phyloP scores from a whole-genome alignment of 345 rosid species.

The Eucalyptus brandiana region DNA sequence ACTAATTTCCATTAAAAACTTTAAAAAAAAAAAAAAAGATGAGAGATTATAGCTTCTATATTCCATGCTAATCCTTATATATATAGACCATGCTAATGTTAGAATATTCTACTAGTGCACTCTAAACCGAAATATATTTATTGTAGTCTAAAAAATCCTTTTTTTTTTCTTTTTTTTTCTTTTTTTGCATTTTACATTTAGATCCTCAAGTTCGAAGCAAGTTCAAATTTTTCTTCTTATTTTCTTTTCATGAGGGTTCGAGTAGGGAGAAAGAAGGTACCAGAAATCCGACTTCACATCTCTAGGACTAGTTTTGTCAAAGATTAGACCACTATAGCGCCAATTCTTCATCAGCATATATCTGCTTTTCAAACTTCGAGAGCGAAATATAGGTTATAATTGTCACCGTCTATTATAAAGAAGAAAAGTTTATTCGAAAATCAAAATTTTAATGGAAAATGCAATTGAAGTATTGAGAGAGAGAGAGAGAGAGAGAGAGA shows the following conservation, averaged over 20 bases:
- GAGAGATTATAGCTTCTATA: neutral
- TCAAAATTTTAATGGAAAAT: neutral
- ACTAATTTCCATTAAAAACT: neutral
- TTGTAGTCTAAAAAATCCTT: neutral
- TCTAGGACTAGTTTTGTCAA: neutral
- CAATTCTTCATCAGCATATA: neutral
- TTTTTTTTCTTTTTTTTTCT: no score
- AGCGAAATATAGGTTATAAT: neutral
- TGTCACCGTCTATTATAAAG: neutral
- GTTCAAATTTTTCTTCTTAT: neutral
- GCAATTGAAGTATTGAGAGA: neutral
- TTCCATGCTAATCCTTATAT: neutral
- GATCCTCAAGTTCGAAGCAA: neutral
- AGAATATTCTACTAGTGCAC: neutral
- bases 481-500: neutral
- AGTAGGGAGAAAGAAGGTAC: neutral
- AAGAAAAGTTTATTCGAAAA: neutral
- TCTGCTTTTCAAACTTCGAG: neutral
- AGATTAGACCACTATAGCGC: neutral
- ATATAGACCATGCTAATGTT: neutral
- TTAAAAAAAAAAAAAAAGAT: neutral
- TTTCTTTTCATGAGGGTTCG: neutral
- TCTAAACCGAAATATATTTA: neutral
- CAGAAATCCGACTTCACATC: neutral
- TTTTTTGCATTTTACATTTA: neutral